Conservation (phyloP, 2,329 filamentous ascomycete species). For the Hymenoscyphus albidus region DNA sequence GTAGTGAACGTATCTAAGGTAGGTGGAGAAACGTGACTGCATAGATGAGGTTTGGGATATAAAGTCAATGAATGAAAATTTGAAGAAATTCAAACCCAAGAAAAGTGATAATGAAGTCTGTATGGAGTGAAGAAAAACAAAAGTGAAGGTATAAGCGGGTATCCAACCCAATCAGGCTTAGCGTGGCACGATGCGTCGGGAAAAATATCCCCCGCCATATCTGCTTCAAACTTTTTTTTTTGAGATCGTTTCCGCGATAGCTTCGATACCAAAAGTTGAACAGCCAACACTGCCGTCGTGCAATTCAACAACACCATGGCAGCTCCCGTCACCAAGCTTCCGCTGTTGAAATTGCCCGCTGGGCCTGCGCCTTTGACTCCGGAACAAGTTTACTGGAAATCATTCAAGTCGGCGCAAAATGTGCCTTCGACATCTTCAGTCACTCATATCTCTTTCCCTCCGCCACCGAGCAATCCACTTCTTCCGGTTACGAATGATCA, state of each 20-base stretch:
- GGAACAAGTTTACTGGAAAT: constrained; percentile 94
- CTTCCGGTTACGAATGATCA: constrained; percentile 55
- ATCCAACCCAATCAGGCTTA: background rate
- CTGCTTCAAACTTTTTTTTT: constrained; percentile 12
- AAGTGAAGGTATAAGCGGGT: constrained; percentile 9
- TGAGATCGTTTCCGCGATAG: background rate
- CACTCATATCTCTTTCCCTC: constrained; percentile 79
- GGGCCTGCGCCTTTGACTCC: constrained; percentile 80
- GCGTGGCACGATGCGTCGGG: background rate
- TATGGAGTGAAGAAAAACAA: background rate
- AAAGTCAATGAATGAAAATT: too few species aligned
- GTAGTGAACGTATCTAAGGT: too few species aligned
- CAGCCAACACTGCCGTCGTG: constrained; percentile 11
- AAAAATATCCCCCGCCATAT: constrained; percentile 14
- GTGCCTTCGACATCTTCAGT: constrained; percentile 88
- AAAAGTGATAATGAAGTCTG: background rate
- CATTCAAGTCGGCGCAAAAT: constrained; percentile 86
- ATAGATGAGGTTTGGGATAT: too few species aligned
- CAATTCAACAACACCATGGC: constrained; percentile 27
- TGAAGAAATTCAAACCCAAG: too few species aligned
- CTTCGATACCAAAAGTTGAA: background rate
- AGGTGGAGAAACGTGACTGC: too few species aligned
- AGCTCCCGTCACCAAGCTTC: constrained; percentile 32
- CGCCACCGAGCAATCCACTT: constrained; percentile 40
- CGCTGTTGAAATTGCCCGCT: constrained; percentile 69